Conservation (phyloP, 768 basidiomycete species). For the Pleurotus giganteus region DNA sequence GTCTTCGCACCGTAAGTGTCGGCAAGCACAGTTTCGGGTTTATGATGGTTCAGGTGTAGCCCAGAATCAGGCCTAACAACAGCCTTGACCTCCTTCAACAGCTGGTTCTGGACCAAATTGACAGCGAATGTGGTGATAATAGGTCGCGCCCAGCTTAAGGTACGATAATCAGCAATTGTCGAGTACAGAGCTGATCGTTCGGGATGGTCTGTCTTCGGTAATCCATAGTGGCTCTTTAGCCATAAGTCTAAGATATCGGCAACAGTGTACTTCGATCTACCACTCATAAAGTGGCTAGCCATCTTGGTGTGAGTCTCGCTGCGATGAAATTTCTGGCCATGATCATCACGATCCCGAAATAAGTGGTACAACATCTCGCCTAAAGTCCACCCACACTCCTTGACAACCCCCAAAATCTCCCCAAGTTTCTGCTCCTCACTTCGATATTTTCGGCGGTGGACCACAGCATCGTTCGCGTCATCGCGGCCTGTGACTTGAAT, state of each 20-base stretch:
- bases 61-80: no score
- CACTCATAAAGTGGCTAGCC: no score
- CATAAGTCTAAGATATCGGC: no score
- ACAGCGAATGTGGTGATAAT: not conserved
- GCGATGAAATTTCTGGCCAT: not conserved
- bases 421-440: not conserved
- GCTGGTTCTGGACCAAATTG: not conserved
- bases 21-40: no score
- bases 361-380: not conserved
- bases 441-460: not conserved
- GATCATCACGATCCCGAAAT: conserved; percentile 3
- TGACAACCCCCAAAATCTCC: not conserved
- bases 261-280: no score
- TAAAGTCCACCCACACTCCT: not conserved
- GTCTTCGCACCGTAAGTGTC: no score
- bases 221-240: not conserved
- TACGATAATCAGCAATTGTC: not conserved
- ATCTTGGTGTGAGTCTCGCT: not conserved
- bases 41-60: no score
- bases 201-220: not conserved
- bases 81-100: no score
- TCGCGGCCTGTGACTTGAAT: not conserved
- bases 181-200: not conserved
- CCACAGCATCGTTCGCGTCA: not conserved
- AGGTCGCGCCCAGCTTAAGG: not conserved